Base-by-base conservation (phyloP, 805 yeast species). In the Wickerhamomyces canadensis region DNA sequence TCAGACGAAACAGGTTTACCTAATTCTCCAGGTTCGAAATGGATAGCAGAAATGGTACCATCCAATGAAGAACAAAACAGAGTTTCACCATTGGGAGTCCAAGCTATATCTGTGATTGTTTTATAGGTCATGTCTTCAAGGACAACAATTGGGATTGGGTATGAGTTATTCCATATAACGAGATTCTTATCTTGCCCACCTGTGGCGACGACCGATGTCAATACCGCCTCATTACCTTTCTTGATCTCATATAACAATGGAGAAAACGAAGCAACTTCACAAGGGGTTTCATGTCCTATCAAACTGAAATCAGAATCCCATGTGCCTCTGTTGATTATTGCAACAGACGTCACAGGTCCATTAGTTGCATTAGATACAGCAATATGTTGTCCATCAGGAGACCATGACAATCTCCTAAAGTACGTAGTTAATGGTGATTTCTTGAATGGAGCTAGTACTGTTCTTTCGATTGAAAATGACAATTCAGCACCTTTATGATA, bases 171-270 rank as follows among this genome's bases (percentile, higher is more conserved):
- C 98, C 98, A 91, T 6, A 91, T 67, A 0, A 88, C 95, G 27
- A 93, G 60, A 1, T 88, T 74, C 51, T 85, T 79, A 60, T 91
- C 98, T 60, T 91, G 98, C 10, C 98, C 98, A 12, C 91, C 96
- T 21, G 96, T 84, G 2, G 97, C 96, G n/a, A 91, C 67, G 1
- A 91, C 74, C 0, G 96, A 81, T 7, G 83, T 69, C 36, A 71
- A 63, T 24, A 54, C 57, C 25, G 48, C 55, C 11, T 68, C 62
- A 38, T 57, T 40, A 36, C 45, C 33, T 25, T 38, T 40, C 6
- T 39, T 35, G 13, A 41, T 44, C 31, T 72, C 73, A 49, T 76
- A 84, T 21, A 84, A 51, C 37, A 84, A 64, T 1, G 95, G 93
- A 16, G 84, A 79, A 49, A 84, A 84, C 1, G 78, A 62, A 34